These are phyloP conservation scores for Agaricus sinodeliciosus DNA, from an alignment of 768 basidiomycete genomes.

Conservation along the genomic window DNA sequence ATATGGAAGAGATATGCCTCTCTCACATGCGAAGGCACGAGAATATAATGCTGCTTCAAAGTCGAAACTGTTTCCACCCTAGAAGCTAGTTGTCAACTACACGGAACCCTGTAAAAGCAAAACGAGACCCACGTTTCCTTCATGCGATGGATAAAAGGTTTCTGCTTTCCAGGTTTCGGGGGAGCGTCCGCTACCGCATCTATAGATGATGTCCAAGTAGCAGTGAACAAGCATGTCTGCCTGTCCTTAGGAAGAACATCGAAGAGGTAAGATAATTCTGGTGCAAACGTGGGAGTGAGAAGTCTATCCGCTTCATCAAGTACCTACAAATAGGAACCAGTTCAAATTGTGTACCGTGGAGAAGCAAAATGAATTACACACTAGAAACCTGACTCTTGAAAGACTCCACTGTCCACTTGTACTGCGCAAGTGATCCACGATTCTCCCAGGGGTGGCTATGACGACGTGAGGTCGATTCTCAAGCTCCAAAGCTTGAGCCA, in stretches of 20 bases:
- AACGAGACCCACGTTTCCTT: constrained; percentile 44
- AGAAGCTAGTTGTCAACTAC: constrained; percentile 10
- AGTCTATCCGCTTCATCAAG: constrained; percentile 96
- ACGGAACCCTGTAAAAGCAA: not conserved
- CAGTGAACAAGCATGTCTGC: constrained; percentile 97
- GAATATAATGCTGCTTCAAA: constrained; percentile 82
- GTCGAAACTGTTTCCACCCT: constrained; percentile 89
- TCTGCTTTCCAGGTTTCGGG: constrained; percentile 77
- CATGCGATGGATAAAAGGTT: constrained; percentile 82
- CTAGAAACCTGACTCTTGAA: constrained; percentile 79
- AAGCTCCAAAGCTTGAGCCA: constrained; percentile 85
- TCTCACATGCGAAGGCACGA: constrained; percentile 91
- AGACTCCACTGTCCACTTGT: constrained; percentile 78
- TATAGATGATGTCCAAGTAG: constrained; percentile 85
- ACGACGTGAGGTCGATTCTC: constrained; percentile 84
- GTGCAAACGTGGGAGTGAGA: constrained; percentile 81
- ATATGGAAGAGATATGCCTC: constrained; percentile 89
- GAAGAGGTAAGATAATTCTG: constrained; percentile 79
- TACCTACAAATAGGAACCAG: constrained; percentile 42
- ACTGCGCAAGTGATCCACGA: constrained; percentile 85
- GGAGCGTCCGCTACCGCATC: constrained; percentile 66
- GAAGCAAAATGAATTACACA: constrained; percentile 24
- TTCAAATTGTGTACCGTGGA: not conserved
- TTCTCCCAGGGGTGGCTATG: constrained; percentile 91
- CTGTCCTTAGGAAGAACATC: constrained; percentile 69